Percentiles rank a stretch among this genome's conserved stretches.
Evolutionary conservation across 805 yeast species (phyloP).

Genomic region (Kuraishia piskuri): DNA sequence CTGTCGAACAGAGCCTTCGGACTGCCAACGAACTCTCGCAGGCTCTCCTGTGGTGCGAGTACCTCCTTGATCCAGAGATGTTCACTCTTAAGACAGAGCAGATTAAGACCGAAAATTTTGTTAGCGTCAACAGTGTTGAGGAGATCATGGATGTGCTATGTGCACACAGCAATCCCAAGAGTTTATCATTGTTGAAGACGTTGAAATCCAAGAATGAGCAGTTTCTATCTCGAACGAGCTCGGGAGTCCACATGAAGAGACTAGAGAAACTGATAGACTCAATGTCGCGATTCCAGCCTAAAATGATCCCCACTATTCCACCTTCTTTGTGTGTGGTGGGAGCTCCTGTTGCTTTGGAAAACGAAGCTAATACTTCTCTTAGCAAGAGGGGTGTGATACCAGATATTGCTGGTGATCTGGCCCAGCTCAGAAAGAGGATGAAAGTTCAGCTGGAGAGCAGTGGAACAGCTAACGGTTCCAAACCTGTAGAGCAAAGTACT

Average conservation of each 20-base stretch:
- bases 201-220: background rate
- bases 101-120: constrained; percentile 11
- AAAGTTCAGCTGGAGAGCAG: constrained; percentile 1
- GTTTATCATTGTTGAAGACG: constrained; percentile 4
- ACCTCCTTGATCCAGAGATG: constrained; percentile 9
- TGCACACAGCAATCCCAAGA: constrained; percentile 1
- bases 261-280: background rate
- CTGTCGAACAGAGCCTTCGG: background rate
- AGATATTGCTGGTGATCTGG: background rate
- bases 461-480: background rate
- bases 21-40: constrained; percentile 8
- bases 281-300: background rate
- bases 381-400: background rate
- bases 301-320: background rate
- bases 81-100: constrained; percentile 13
- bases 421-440: constrained; percentile 4
- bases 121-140: constrained; percentile 9
- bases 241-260: background rate
- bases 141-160: constrained; percentile 7
- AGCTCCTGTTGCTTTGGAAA: background rate
- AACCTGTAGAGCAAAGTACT: background rate
- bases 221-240: background rate
- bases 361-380: background rate
- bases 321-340: background rate
- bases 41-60: constrained; percentile 17